These are phyloP conservation scores for Botrytis pseudocinerea DNA, from an alignment of 2,329 filamentous ascomycete species.

Conservation along the genomic window DNA sequence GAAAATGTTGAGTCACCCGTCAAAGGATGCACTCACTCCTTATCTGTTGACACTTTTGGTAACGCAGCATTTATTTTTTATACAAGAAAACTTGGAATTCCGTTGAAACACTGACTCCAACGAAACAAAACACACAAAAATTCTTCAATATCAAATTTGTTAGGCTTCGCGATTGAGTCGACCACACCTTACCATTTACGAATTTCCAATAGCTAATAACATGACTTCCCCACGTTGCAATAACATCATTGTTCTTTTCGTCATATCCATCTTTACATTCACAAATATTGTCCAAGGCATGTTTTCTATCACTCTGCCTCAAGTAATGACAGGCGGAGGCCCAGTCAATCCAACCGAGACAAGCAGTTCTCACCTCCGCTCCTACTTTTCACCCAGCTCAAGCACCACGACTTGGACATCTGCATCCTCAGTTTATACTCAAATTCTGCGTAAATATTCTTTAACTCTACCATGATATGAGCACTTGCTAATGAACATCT, in stretches of 20 bases:
- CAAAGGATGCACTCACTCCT: too few species aligned
- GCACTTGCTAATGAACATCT: rapidly evolving
- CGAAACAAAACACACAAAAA: neutral
- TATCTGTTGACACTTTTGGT: neutral
- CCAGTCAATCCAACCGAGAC: neutral
- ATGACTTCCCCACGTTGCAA: neutral
- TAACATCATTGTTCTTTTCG: neutral
- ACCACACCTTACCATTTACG: rapidly evolving
- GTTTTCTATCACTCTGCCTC: neutral
- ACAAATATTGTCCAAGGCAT: neutral
- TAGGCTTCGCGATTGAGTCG: too few species aligned
- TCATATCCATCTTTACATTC: neutral
- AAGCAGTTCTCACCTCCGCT: neutral
- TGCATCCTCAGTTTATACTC: neutral
- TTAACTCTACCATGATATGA: neutral
- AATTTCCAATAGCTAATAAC: neutral
- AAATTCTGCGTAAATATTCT: neutral
- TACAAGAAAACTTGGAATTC: rapidly evolving
- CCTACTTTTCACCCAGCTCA: neutral
- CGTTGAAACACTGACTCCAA: neutral
- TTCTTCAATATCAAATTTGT: neutral
- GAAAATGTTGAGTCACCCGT: neutral
- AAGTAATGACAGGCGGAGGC: neutral
- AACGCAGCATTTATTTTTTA: neutral
- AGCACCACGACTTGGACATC: neutral